Percentiles rank a stretch among this genome's conserved stretches.
phyloP scores from a whole-genome alignment of 768 basidiomycete genomes.

The Saitozyma podzolica region DNA sequence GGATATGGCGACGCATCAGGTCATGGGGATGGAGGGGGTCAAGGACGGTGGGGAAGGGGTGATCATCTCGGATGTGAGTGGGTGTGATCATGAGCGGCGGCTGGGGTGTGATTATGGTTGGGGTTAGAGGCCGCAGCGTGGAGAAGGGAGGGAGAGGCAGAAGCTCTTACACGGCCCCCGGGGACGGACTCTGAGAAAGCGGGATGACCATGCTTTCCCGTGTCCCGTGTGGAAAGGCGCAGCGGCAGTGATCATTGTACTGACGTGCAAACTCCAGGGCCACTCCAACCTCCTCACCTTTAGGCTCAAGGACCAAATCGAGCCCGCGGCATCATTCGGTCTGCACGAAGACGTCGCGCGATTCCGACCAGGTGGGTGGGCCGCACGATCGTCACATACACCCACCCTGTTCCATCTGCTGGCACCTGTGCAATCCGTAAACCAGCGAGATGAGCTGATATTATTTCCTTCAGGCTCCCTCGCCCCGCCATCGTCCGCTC shows the following conservation, averaged over 20 bases:
- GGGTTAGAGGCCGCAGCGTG: too few species aligned
- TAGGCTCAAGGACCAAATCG: constrained; percentile 42
- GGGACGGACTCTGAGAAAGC: too few species aligned
- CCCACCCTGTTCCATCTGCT: too few species aligned
- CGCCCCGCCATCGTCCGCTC: constrained; percentile 34
- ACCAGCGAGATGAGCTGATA: not conserved
- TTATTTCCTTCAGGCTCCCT: constrained; percentile 24
- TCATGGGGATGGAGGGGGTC: constrained; percentile 40
- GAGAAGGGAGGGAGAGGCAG: too few species aligned
- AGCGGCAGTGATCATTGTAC: not conserved
- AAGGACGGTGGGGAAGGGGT: constrained; percentile 41
- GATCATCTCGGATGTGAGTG: constrained; percentile 48
- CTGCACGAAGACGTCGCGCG: constrained; percentile 46
- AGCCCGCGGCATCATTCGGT: constrained; percentile 46
- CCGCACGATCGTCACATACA: not conserved
- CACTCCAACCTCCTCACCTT: constrained; percentile 48
- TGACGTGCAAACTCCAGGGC: constrained; percentile 21
- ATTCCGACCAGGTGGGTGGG: constrained; percentile 35
- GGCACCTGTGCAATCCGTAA: not conserved
- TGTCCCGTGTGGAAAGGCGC: not conserved
- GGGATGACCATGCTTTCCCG: not conserved
- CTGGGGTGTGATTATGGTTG: not conserved
- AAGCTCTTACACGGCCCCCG: too few species aligned
- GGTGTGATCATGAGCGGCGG: not conserved
- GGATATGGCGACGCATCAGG: constrained; percentile 49